Evolutionary conservation across 176 grass and related monocot species (phyloP).

Genomic region (Puccinellia tenuiflora): DNA sequence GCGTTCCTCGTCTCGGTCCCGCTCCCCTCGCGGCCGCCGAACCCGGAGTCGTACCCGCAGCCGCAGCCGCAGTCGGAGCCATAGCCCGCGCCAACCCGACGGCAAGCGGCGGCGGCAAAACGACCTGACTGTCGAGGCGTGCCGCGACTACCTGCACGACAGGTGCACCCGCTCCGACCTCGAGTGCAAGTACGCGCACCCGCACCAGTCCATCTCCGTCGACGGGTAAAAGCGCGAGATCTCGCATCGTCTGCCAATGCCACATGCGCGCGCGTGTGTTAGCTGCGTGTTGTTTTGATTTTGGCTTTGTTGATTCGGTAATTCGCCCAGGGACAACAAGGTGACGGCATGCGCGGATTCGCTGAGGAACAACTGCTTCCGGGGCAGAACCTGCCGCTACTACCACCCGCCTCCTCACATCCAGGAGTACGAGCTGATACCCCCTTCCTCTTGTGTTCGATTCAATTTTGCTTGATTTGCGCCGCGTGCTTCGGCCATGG

Average conservation of each 20-base stretch:
- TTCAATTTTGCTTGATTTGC: constrained; percentile 12
- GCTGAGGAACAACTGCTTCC: constrained; percentile 53
- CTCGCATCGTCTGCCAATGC: not conserved
- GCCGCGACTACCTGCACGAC: constrained; percentile 53
- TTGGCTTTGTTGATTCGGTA: not conserved
- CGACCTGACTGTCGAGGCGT: constrained; percentile 41
- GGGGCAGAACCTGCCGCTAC: constrained; percentile 61
- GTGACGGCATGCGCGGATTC: constrained; percentile 77
- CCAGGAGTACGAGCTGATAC: constrained; percentile 38
- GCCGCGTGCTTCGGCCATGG: not conserved
- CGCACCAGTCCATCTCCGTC: constrained; percentile 45
- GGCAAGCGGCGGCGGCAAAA: constrained; percentile 49
- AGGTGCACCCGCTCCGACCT: constrained; percentile 45
- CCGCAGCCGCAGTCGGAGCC: constrained; percentile 13
- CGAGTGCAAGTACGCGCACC: constrained; percentile 70
- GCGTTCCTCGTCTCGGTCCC: constrained; percentile 33
- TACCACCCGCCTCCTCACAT: constrained; percentile 69
- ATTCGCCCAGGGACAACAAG: constrained; percentile 56
- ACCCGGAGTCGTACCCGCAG: not conserved
- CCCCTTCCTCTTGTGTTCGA: not conserved
- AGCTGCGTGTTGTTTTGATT: constrained; percentile 13
- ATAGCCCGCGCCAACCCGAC: constrained; percentile 30
- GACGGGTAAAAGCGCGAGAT: constrained; percentile 37
- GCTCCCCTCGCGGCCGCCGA: constrained; percentile 17
- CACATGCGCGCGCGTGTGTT: not conserved